Evolutionary conservation across 2,329 filamentous ascomycete genomes (phyloP), one percentile per base, ranked within the genome.

Genomic region (Diaporthe caulivora): DNA sequence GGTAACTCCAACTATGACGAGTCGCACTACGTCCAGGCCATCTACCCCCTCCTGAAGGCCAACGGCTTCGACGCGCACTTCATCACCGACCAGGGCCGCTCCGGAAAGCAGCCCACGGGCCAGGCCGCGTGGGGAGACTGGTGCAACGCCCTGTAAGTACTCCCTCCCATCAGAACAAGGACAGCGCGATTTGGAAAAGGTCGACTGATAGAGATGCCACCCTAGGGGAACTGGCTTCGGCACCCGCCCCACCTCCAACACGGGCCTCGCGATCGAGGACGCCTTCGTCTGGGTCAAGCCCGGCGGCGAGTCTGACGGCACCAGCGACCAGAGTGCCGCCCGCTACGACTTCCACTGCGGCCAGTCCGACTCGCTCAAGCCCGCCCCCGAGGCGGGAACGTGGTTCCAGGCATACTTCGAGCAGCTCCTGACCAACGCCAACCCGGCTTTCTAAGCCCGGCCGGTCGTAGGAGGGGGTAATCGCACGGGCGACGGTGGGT

Each of bases 201-300:
- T 21, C 10, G 44, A 21, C 62, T 53, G 13, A 67, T 47, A 53
- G 17, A 47, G 26, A 3, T n/a, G n/a, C n/a, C 21, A 10, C 21
- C 31, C 15, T 74, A 87, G 84, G 42, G 88, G 87, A 42, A 89
- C 91, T 68, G 91, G 92, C 10, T 93, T 92, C 75, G 92, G 92
- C 74, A 81, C 82, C n/a, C 87, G 90, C n/a, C 91, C 91, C 1
- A 88, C 88, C 4, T 85, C 90, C n/a, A 84, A 89, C 79, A 93
- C 91, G 11, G 89, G 88, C 18, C 86, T 90, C 75, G 79, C 82
- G 1, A 83, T 91, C 24, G 84, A 88, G 44, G 92, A 93, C 80
- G 90, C 91, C 53, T 91, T 93, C 76, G 91, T 93, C 72, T 93
- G 92, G 92, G 84, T 93, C 77, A 93, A 93, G 87, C 92, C 92